Evolutionary conservation across 768 basidiomycete species (phyloP), one percentile per base, ranked within the genome.

Genomic region (Paxillus ammoniavirescens): DNA sequence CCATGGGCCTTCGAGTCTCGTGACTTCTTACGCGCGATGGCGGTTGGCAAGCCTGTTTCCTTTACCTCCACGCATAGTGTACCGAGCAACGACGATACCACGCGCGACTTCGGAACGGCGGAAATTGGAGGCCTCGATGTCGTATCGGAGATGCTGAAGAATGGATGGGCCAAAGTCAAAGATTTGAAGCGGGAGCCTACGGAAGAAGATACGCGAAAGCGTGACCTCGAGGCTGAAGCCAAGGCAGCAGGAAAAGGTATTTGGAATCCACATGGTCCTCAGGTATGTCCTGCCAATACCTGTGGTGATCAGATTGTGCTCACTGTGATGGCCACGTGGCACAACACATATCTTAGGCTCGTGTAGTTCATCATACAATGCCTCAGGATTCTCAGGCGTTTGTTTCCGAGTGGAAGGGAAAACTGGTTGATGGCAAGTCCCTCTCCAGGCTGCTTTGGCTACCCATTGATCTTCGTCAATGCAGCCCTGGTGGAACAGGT

Each of bases 161-260:
- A 81, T 55, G 97, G 96, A n/a, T 98, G 93, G 93, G 92, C 83
- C 10, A 95, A 91, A 72, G 74, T 93, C 41, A 93, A 97, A 70
- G 96, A 98, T 56, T 71, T 80, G 41, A 93, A 88, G 70, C 83
- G 90, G 17, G 92, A 95, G 40, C 81, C 84, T 15, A 86, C 87
- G 1, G 89, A 93, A 21, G 87, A 92, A 26, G 88, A 94, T 65
- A 63, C 75, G 48, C 86, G 75, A 60, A 84, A 84, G 62, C 82
- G 81, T 40, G 88, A 90, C 15, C 68, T 89, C 26, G 92, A 96
- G 68, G 79, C 74, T 15, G 87, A 91, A 65, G 93, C 92, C 14
- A 87, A 81, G 66, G 67, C 77, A 17, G 79, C 81, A n/a, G 82
- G 84, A 18, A 86, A 84, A 67, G 96, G 96, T 15, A 59, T 93